Evolutionary conservation across 495 filamentous ascomycete species (phyloP).

Genomic region (Penicillium lagena): DNA sequence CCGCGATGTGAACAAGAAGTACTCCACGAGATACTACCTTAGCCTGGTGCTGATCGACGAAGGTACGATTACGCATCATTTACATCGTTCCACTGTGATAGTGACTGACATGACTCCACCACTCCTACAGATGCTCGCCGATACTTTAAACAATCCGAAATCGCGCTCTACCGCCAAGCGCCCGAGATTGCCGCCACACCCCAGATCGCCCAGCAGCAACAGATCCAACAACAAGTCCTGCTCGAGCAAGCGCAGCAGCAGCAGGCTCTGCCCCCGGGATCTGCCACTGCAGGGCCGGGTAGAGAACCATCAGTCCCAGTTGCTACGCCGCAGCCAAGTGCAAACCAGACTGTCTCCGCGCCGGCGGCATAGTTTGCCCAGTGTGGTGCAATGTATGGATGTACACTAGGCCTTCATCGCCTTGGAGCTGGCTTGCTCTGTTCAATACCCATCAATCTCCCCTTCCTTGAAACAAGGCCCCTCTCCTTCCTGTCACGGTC

Average conservation of each 20-base stretch:
- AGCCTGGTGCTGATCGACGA: conserved; percentile 96
- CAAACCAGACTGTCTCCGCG: conserved; percentile 16
- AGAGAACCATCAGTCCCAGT: conserved; percentile 17
- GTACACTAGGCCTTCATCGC: too few species aligned
- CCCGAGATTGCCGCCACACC: conserved; percentile 54
- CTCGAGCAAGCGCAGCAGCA: conserved; percentile 29
- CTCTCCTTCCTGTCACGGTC: not conserved
- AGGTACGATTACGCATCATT: conserved; percentile 45
- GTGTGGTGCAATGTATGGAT: too few species aligned
- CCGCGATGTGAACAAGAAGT: conserved; percentile 99
- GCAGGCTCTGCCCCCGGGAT: conserved; percentile 32
- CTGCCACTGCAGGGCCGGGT: conserved; percentile 34
- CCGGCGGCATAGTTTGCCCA: conserved; percentile 21
- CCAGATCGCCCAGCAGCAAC: conserved; percentile 40
- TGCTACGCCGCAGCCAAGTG: conserved; percentile 4
- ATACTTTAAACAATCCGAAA: conserved; percentile 99
- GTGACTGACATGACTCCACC: not conserved
- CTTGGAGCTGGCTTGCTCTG: not conserved
- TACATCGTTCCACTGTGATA: not conserved
- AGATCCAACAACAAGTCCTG: conserved; percentile 38
- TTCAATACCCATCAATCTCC: conserved; percentile 1
- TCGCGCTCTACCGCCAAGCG: conserved; percentile 92
- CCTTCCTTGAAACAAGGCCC: not conserved
- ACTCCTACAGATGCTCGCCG: conserved; percentile 69
- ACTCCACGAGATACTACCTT: conserved; percentile 95